Base-by-base conservation (phyloP, 495 filamentous ascomycete genomes). In the Neurospora sp. region DNA sequence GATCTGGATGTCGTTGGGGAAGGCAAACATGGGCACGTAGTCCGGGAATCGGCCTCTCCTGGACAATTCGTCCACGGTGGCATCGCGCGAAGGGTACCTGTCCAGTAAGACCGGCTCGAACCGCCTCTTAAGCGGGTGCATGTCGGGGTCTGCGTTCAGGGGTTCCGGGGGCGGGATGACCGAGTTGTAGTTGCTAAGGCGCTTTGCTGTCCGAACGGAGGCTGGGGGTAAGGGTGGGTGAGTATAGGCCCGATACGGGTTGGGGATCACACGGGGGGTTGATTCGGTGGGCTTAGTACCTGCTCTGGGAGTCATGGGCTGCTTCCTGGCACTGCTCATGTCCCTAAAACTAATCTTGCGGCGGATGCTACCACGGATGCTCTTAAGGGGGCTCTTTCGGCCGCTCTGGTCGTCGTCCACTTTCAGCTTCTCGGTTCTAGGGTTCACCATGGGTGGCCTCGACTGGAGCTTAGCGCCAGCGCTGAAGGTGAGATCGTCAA, bases 1-100 rank as follows among this genome's bases (percentile, higher is more conserved):
- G 70, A 99, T 95, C 72, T 93, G 93, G 77, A 99, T 93, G 82
- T 99, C 96, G 81, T 99, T 97, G 38, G 96, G 96, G 78, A 98
- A 99, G 27, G 96, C 94, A 78, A 98, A 99, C 96, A 99, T 98
- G 37, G 96, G 96, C 44, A 99, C 93, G 77, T 97, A 98, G 78
- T 99, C 95, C 4, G 96, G 96, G 79, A 99, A 98, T 71, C 89
- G 89, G 59, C 93, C 94, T 77, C 96, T 90, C 78, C 92, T 88
- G 78, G 92, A 90, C 72, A 89, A 76, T 75, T 97, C 93, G 37
- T 97, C 95, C 23, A 83, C 84, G n/a, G 88, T 79, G 83, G 94
- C 91, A 75, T 88, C 87, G 79, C 92, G 92, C 44, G 93, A 90
- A 27, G 96, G 96, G 77, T 99, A 98, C 79, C 95, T 87, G 79